Base-by-base conservation (phyloP, 2,329 filamentous ascomycete species). In the Sporothrix brasiliensis region DNA sequence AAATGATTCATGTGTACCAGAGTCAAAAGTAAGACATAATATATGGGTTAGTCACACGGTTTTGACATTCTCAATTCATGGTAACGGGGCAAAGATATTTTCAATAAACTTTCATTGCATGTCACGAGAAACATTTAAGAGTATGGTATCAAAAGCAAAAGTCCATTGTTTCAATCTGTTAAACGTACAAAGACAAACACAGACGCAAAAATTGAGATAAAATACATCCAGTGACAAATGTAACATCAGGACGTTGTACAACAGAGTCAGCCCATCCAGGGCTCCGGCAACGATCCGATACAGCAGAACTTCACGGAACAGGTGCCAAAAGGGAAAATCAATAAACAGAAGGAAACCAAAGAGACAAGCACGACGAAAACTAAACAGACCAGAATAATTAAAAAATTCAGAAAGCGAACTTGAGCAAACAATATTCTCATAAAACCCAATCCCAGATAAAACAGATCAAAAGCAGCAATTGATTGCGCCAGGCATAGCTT, bases 251-350 rank as follows among this genome's bases (percentile, higher is more conserved):
- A 16, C 14, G 58, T 63, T 21, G 58, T 63, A 19, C 58, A 14
- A 14, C 3, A 44, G 41, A 9, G 58, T 47, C 34, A 63, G 58
- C 58, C 58, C 58, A 21, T 27, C 21, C 39, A 27, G 39, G 58
- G 56, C 58, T 47, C 58, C 39, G 58, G 58, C 39, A 47, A 63
- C 58, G n/a, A 27, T 47, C 58, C 58, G 56, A 63, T 39, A 16
- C 58, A 39, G 30, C 54, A n/a, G 7, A 1, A n/a, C 19, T 3
- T n/a, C 44, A 16, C 6, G 13, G 14, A 66, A 52, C 34, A 34
- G 5, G 10, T 7, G 24, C 24, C 21, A 39, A 21, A n/a, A n/a
- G 34, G 9, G 4, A 52, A 16, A 39, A 30, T 21, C 34, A 30
- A 49, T 30, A 30, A 63, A 30, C 13, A 19, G 44, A 2, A 39